phyloP scores from a whole-genome alignment of 352 stramenopile genomes.

The Phytophthora cactorum region DNA sequence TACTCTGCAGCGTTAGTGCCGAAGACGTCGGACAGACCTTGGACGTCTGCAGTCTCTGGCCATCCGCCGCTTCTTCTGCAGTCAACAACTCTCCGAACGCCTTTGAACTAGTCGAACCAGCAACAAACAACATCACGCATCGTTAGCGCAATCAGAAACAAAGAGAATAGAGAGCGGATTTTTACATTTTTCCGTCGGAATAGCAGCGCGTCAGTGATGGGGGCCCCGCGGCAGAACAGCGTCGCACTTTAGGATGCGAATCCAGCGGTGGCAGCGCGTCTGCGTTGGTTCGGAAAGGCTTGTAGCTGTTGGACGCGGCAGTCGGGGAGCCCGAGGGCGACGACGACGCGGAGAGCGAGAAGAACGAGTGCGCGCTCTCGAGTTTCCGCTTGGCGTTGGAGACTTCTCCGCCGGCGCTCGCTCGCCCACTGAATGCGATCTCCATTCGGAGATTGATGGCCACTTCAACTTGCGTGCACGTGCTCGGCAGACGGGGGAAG shows the following conservation, averaged over 20 bases:
- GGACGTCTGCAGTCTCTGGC: slow-evolving; percentile 8
- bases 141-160: slow-evolving; percentile 15
- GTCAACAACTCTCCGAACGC: slow-evolving; percentile 44
- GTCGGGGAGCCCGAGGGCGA: slow-evolving; percentile 27
- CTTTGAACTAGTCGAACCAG: slow-evolving; percentile 31
- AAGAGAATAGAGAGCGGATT: neutral
- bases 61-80: slow-evolving; percentile 29
- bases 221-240: slow-evolving; percentile 42
- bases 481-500: slow-evolving; percentile 14
- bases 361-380: slow-evolving; percentile 39
- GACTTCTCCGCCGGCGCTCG: slow-evolving; percentile 31
- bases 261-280: slow-evolving; percentile 41
- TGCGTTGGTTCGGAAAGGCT: slow-evolving; percentile 33
- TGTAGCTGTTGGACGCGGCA: slow-evolving; percentile 21
- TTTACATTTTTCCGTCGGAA: slow-evolving; percentile 81
- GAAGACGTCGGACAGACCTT: slow-evolving; percentile 41
- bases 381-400: slow-evolving; percentile 77
- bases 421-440: slow-evolving; percentile 32
- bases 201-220: slow-evolving; percentile 60
- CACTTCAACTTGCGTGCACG: slow-evolving; percentile 16
- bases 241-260: slow-evolving; percentile 59
- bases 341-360: slow-evolving; percentile 21
- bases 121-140: slow-evolving; percentile 7
- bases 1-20: slow-evolving; percentile 17
- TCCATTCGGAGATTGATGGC: slow-evolving; percentile 30